Conservation (phyloP, 2,329 filamentous ascomycete genomes). For the Neofusicoccum laricinum region DNA sequence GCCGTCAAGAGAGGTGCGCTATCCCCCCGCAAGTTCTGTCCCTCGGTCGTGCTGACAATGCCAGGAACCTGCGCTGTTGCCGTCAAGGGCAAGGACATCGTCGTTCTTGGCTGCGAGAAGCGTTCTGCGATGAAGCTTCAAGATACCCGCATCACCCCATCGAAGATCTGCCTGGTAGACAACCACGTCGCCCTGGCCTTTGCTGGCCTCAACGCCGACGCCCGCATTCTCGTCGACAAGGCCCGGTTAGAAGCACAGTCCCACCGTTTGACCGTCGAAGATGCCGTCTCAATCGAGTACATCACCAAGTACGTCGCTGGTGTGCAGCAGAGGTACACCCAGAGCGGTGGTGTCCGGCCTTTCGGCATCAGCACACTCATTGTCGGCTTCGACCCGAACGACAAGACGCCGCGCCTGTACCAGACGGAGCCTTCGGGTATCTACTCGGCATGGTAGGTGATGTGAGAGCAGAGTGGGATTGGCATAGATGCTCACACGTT, state of each 20-base stretch:
- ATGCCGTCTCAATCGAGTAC: slow-evolving; percentile 97
- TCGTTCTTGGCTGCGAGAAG: slow-evolving; percentile 97
- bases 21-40: not conserved
- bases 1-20: slow-evolving; percentile 92
- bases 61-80: slow-evolving; percentile 94
- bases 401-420: slow-evolving; percentile 84
- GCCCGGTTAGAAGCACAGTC: slow-evolving; percentile 95
- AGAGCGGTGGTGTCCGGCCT: slow-evolving; percentile 96
- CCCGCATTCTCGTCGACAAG: slow-evolving; percentile 97
- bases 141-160: slow-evolving; percentile 97
- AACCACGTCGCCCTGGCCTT: slow-evolving; percentile 96
- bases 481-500: not conserved
- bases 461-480: not conserved
- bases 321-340: slow-evolving; percentile 98
- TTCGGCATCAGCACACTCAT: slow-evolving; percentile 98
- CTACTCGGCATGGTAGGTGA: slow-evolving; percentile 89
- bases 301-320: slow-evolving; percentile 98
- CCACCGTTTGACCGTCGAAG: slow-evolving; percentile 93
- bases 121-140: slow-evolving; percentile 98
- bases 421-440: slow-evolving; percentile 99
- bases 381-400: slow-evolving; percentile 95
- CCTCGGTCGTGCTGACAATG: slow-evolving; percentile 20
- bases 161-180: slow-evolving; percentile 96
- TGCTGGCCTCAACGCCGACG: slow-evolving; percentile 94
- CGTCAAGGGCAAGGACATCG: slow-evolving; percentile 91